Conservation (phyloP, 306 rosid genomes). For the Macrotyloma uniflorum region DNA sequence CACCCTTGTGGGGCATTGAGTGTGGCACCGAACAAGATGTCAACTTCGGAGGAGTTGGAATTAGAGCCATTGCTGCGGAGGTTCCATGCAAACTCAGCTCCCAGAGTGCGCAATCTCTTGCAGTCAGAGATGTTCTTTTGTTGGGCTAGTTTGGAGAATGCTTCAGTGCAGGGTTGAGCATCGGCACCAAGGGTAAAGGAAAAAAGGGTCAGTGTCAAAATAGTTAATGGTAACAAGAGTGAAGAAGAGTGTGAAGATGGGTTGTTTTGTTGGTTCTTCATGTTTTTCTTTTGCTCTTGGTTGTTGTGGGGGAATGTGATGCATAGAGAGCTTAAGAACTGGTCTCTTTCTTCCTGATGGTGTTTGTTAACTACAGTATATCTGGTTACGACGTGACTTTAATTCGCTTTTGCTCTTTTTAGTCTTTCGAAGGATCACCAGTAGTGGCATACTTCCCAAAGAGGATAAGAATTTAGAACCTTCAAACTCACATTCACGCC, state of each 20-base stretch:
- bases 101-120: constrained; percentile 59
- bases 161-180: neutral
- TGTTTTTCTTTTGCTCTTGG: neutral
- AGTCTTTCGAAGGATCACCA: neutral
- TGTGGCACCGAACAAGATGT: constrained; percentile 51
- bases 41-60: neutral
- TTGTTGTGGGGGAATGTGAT: neutral
- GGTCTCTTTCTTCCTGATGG: neutral
- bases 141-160: neutral
- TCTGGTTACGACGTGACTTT: neutral
- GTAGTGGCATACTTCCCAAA: constrained; percentile 23
- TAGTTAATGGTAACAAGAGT: constrained; percentile 5
- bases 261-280: constrained; percentile 32
- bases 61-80: neutral
- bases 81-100: constrained; percentile 69
- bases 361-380: neutral
- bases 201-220: constrained; percentile 27
- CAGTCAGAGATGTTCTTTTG: constrained; percentile 37
- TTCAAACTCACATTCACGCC: neutral
- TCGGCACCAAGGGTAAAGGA: constrained; percentile 17
- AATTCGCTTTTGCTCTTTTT: neutral
- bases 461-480: constrained; percentile 49
- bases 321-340: neutral
- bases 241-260: constrained; percentile 15
- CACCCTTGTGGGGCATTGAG: constrained; percentile 14